Percentiles rank a stretch among this genome's conserved stretches.
phyloP scores from a whole-genome alignment of 345 rosid species.

The Eucalyptus coolabah region DNA sequence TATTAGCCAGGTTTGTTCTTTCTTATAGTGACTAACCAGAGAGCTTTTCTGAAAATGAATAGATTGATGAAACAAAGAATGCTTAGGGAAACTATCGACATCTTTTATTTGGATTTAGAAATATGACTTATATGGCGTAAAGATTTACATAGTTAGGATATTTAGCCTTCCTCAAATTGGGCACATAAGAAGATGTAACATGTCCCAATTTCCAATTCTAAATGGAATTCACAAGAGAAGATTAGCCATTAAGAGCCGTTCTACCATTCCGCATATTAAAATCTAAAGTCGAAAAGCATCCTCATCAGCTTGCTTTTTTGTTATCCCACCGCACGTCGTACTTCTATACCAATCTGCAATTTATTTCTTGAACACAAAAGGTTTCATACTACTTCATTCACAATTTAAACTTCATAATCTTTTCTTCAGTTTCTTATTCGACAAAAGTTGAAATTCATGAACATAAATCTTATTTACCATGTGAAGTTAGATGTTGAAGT shows the following conservation, averaged over 20 bases:
- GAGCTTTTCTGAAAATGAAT: neutral
- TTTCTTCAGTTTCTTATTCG: too few species aligned
- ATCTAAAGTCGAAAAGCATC: neutral
- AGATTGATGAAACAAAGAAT: too few species aligned
- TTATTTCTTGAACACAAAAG: neutral
- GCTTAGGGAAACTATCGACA: too few species aligned
- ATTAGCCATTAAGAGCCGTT: neutral
- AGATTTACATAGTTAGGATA: neutral
- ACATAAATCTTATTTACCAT: neutral
- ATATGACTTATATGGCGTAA: neutral
- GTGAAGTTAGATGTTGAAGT: neutral
- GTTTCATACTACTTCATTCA: neutral
- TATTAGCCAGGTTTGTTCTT: neutral
- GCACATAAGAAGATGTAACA: neutral
- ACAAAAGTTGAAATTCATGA: neutral
- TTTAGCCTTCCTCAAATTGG: neutral
- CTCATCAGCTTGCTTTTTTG: neutral
- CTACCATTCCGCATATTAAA: neutral
- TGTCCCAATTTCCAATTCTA: neutral
- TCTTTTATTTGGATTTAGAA: too few species aligned
- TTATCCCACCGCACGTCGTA: neutral
- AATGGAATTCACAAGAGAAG: too few species aligned
- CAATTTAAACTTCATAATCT: neutral
- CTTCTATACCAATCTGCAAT: neutral
- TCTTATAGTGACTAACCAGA: neutral